Conservation (phyloP, 176 grass and related monocot genomes). For the Oryza coarctata region DNA sequence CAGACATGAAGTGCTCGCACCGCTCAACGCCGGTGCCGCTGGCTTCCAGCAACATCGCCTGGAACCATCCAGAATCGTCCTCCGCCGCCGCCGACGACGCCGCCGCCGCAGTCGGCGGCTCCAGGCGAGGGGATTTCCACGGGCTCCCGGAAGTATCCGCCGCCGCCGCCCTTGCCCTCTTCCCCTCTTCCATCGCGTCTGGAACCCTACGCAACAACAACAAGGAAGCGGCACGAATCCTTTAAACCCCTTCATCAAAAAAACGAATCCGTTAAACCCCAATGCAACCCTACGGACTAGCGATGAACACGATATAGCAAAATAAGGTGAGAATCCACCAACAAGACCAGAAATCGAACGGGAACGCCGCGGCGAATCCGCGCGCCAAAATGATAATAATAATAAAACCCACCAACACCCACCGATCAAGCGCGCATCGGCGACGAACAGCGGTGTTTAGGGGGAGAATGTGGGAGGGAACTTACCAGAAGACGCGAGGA, state of each 20-base stretch:
- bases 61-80: not conserved
- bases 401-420: not conserved
- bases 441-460: not conserved
- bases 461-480: not conserved
- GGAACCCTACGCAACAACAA: not conserved
- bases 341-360: not conserved
- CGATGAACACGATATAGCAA: not conserved
- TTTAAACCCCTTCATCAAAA: too few relatives aligned
- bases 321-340: not conserved
- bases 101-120: not conserved
- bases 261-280: not conserved
- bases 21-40: constrained; percentile 18
- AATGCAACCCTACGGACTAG: not conserved
- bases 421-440: constrained; percentile 4
- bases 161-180: constrained; percentile 13
- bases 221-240: too few relatives aligned
- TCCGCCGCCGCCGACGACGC: not conserved
- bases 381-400: not conserved
- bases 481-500: constrained; percentile 12
- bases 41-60: not conserved
- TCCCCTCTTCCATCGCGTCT: constrained; percentile 34
- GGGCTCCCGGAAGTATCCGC: constrained; percentile 4
- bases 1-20: constrained; percentile 46
- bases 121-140: constrained; percentile 21
- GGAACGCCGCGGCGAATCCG: constrained; percentile 14